A percentile compares a stretch with the other conserved stretches of the same genome.
phyloP scores from a whole-genome alignment of 176 grass and related monocot genomes.

The Hyparrhenia diplandra region DNA sequence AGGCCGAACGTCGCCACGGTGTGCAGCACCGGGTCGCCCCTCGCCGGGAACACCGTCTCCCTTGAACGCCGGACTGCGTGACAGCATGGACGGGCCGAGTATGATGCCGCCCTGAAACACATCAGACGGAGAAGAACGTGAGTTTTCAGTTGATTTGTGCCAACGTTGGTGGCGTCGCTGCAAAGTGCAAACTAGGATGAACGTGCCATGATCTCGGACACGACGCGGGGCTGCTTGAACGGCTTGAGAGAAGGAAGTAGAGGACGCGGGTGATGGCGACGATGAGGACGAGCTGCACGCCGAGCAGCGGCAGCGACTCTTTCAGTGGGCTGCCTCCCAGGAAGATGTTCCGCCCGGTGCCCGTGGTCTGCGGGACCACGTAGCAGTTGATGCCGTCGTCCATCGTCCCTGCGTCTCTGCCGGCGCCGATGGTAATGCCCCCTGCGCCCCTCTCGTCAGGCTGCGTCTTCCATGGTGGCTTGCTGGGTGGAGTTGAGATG shows the following conservation, averaged over 20 bases:
- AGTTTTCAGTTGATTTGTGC: background rate
- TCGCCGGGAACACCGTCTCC: constrained; percentile 53
- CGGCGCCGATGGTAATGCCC: background rate
- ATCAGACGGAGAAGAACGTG: background rate
- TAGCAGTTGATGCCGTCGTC: constrained; percentile 42
- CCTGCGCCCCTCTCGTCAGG: constrained; percentile 4
- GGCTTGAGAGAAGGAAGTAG: constrained; percentile 64
- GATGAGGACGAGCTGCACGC: constrained; percentile 76
- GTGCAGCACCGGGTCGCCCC: constrained; percentile 69
- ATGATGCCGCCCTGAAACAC: constrained; percentile 72
- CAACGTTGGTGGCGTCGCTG: background rate
- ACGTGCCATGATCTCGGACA: constrained; percentile 69
- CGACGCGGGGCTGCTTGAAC: constrained; percentile 70
- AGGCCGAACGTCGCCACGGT: constrained; percentile 67
- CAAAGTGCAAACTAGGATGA: background rate
- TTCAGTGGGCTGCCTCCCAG: constrained; percentile 50
- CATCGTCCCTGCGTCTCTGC: constrained; percentile 1
- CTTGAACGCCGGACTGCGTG: constrained; percentile 50
- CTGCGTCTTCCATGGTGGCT: constrained; percentile 17
- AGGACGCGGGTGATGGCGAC: constrained; percentile 68
- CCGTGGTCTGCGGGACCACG: constrained; percentile 24
- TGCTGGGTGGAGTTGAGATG: background rate
- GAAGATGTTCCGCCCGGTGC: constrained; percentile 39
- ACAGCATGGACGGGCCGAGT: constrained; percentile 71
- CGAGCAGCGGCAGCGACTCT: constrained; percentile 62